Evolutionary conservation across 2,329 filamentous ascomycete genomes (phyloP).

Genomic region (Neopestalotiopsis sp.): DNA sequence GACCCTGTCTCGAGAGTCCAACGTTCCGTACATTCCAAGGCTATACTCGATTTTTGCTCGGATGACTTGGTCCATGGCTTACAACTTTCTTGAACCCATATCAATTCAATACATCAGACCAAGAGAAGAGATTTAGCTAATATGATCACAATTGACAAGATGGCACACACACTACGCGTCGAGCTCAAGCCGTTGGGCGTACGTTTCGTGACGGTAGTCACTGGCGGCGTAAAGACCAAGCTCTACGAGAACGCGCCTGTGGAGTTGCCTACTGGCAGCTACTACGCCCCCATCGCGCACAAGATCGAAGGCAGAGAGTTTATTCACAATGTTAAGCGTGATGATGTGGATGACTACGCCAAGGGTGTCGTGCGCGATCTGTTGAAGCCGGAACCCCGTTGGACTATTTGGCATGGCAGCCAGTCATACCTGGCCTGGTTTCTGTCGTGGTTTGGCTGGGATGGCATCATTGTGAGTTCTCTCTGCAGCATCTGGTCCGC

Average conservation of each 20-base stretch:
- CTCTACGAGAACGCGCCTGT: constrained; percentile 32
- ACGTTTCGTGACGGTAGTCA: constrained; percentile 31
- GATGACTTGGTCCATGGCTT: background rate
- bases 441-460: constrained; percentile 35
- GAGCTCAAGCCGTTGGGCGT: constrained; percentile 33
- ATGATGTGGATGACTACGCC: constrained; percentile 34
- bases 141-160: background rate
- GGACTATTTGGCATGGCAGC: constrained; percentile 35
- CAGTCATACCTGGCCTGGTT: constrained; percentile 32
- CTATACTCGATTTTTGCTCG: background rate
- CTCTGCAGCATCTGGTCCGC: too few relatives aligned
- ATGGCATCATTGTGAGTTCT: constrained; percentile 36
- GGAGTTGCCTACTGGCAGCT: constrained; percentile 32
- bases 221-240: constrained; percentile 31
- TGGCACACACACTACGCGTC: constrained; percentile 21
- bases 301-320: constrained; percentile 34
- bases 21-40: background rate
- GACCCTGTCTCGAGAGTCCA: background rate
- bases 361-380: constrained; percentile 33
- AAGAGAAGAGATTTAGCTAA: background rate
- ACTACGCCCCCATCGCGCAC: constrained; percentile 31
- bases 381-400: constrained; percentile 27
- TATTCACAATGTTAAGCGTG: constrained; percentile 28
- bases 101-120: too few relatives aligned
- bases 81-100: background rate